Evolutionary conservation across 768 basidiomycete species (phyloP), one percentile per base, ranked within the genome.

Genomic region (Sutorius australiensis): DNA sequence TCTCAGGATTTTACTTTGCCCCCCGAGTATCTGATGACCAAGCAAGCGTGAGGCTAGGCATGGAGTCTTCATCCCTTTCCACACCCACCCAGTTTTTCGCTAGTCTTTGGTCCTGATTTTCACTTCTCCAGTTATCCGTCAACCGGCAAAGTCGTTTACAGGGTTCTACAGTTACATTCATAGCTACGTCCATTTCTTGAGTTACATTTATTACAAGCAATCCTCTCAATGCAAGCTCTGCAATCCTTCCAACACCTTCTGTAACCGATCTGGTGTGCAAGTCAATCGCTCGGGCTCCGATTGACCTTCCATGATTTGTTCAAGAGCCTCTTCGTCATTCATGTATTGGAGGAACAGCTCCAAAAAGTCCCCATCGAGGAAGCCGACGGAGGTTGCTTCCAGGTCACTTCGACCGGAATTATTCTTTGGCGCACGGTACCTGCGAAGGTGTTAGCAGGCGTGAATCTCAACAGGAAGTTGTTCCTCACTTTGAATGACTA

Each of bases 1-100:
- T 81, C 33, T 81, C 91, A 30, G 97, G 97, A 19, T 99, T 98
- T 76, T 98, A 87, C 76, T 95, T 84, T 61, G 95, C 92, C 2
- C 90, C 91, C 12, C 67, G 68, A 27, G 48, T 58, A 12, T 57
- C 61, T n/a, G 58, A 57, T 19, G 65, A 68, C 14, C 48, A 51
- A 39, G 58, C 53, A 24, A 64, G 57, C 14, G 33, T 63, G 24
- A 28, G 27, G 13, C 8, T 57, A 8, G 44, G 38, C 28, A 21
- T 44, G 32, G 40, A 51, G 17, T 47, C 51, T 10, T 50, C 56
- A 6, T 50, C 54, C 9, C 16, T 56, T 39, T 39, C 42, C 21
- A 36, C 50, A 17, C 19, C 39, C 31, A 48, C 42, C 19, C 55
- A 32, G n/a, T 38, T 55, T 50, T 30, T 67, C 14, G 46, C 55